Conservation (phyloP, 78 protist species). For the Dictyostelium discoideum region DNA sequence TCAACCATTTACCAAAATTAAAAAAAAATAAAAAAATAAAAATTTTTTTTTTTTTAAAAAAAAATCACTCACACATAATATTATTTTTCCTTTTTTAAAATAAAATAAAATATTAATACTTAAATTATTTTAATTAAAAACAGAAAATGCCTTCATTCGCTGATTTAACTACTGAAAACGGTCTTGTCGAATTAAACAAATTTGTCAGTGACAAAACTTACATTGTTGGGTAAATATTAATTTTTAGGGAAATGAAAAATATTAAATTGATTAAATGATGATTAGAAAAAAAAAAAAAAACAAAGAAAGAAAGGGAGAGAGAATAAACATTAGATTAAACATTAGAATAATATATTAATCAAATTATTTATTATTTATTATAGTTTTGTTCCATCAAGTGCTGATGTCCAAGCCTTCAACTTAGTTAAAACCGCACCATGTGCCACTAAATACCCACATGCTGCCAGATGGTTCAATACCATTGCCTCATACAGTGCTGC, state of each 20-base stretch:
- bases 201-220: slow-evolving; percentile 81
- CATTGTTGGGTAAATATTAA: slow-evolving; percentile 78
- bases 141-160: slow-evolving; percentile 78
- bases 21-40: background rate
- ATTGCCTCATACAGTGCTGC: slow-evolving; percentile 73
- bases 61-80: background rate
- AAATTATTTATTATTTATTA: background rate
- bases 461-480: slow-evolving; percentile 87
- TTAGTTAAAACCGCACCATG: slow-evolving; percentile 68
- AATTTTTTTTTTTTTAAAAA: background rate
- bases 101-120: background rate
- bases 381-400: slow-evolving; percentile 81
- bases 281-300: background rate
- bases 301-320: background rate
- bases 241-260: background rate
- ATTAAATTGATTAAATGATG: background rate
- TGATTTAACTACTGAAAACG: slow-evolving; percentile 77
- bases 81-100: background rate
- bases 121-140: background rate
- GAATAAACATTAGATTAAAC: too few relatives aligned
- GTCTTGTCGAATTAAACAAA: slow-evolving; percentile 80
- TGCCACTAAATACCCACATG: slow-evolving; percentile 83
- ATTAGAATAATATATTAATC: background rate
- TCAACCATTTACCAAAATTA: background rate
- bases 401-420: slow-evolving; percentile 78